Conservation (phyloP, 768 basidiomycete genomes). For the Paxillus rubicundulus region DNA sequence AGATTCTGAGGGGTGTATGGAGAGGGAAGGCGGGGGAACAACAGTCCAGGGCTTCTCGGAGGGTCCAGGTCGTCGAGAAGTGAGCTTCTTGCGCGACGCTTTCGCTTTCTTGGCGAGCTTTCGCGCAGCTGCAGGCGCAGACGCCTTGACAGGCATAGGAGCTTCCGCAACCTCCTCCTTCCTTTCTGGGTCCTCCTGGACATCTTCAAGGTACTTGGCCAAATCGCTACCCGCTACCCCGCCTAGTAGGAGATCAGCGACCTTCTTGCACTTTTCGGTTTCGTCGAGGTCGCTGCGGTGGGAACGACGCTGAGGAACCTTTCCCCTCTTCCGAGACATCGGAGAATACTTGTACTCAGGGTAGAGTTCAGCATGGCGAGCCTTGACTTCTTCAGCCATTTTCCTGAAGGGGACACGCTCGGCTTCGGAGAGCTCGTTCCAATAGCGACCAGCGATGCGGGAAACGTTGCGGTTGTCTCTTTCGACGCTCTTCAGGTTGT, state of each 20-base stretch:
- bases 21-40: background rate
- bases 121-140: background rate
- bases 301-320: conserved; percentile 33
- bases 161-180: background rate
- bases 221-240: conserved; percentile 34
- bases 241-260: conserved; percentile 36
- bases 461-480: conserved; percentile 73
- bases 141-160: background rate
- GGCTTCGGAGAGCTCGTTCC: conserved; percentile 52
- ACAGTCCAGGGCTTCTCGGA: conserved; percentile 6
- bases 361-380: conserved; percentile 46
- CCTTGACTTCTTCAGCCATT: conserved; percentile 47
- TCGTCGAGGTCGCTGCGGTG: conserved; percentile 33
- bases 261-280: conserved; percentile 36
- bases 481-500: conserved; percentile 51
- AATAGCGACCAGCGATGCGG: conserved; percentile 64
- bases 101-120: conserved; percentile 9
- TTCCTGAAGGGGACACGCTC: conserved; percentile 47
- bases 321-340: conserved; percentile 29
- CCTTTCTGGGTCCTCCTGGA: background rate
- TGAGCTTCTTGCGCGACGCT: background rate
- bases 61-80: conserved; percentile 4
- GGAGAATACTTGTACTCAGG: conserved; percentile 67
- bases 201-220: conserved; percentile 18
- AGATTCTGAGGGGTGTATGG: background rate